A percentile compares a stretch with the other conserved stretches of the same genome.
phyloP scores from a whole-genome alignment of 1,139 yeast species.

The Protomyces arabidopsidicola region DNA sequence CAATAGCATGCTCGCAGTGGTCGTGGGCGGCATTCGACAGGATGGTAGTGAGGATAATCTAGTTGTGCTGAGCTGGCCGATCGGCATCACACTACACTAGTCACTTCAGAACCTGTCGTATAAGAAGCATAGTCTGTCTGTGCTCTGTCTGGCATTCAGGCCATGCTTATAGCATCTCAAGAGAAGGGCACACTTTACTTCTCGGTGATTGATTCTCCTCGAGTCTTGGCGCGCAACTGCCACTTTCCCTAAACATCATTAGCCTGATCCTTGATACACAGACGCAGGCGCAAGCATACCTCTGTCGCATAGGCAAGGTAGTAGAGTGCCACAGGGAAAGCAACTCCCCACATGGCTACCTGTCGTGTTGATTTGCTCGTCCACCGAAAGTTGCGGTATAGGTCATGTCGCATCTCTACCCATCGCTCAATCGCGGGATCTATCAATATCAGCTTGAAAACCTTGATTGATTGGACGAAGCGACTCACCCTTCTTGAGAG shows the following conservation, averaged over 20 bases:
- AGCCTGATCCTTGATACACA: not conserved
- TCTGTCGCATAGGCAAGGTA: constrained; percentile 9
- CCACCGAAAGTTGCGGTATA: constrained; percentile 26
- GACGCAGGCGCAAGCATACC: not conserved
- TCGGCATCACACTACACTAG: too few relatives aligned
- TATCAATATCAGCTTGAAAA: not conserved
- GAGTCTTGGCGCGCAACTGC: constrained; percentile 1
- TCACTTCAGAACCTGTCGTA: too few relatives aligned
- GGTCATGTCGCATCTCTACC: constrained; percentile 25
- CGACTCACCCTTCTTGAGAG: not conserved
- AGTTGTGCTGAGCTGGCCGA: too few relatives aligned
- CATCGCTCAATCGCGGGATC: constrained; percentile 24
- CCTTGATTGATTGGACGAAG: not conserved
- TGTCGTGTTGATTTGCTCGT: constrained; percentile 24
- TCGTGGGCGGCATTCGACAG: too few relatives aligned
- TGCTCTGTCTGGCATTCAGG: too few relatives aligned
- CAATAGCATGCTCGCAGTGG: too few relatives aligned
- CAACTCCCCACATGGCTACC: constrained; percentile 18
- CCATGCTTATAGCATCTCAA: too few relatives aligned
- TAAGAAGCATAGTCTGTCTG: too few relatives aligned
- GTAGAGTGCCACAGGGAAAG: constrained; percentile 11
- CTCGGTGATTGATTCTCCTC: constrained; percentile 18
- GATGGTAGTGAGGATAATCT: too few relatives aligned
- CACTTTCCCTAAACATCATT: constrained; percentile 9
- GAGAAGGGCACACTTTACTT: not conserved